Base-by-base conservation (phyloP, 2,329 filamentous ascomycete genomes). In the Neocucurbitaria cava region DNA sequence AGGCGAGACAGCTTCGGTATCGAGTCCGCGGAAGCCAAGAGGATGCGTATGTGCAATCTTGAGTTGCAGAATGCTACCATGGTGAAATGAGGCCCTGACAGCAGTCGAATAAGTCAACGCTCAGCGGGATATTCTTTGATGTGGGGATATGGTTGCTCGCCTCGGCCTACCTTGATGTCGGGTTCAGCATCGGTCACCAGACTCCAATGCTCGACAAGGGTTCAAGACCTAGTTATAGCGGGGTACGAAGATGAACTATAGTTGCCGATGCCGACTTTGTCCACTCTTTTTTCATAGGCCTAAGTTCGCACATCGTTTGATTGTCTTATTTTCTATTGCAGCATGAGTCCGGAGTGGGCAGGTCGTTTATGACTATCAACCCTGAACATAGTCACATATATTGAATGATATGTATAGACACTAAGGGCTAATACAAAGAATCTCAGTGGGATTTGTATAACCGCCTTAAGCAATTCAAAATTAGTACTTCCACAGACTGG, bases 401-500 rank as follows among this genome's bases (percentile, higher is more conserved):
- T n/a, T n/a, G n/a, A n/a, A n/a, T n/a, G n/a, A n/a, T n/a, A n/a
- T n/a, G n/a, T n/a, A n/a, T n/a, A n/a, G n/a, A n/a, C n/a, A n/a
- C n/a, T n/a, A n/a, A n/a, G n/a, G n/a, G n/a, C n/a, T n/a, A n/a
- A n/a, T n/a, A n/a, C n/a, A n/a, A n/a, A n/a, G n/a, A n/a, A n/a
- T n/a, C n/a, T n/a, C n/a, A n/a, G n/a, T n/a, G n/a, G n/a, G n/a
- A n/a, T n/a, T n/a, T n/a, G n/a, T n/a, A n/a, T n/a, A n/a, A n/a
- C n/a, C n/a, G n/a, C n/a, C n/a, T n/a, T n/a, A n/a, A n/a, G n/a
- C n/a, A n/a, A n/a, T n/a, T n/a, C n/a, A n/a, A n/a, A n/a, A n/a
- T n/a, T 33, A 53, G 21, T 56, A 52, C 31, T 33, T 49, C 36
- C 44, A 23, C 31, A 38, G 36, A 40, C 50, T 57, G 5, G 49